phyloP scores from a whole-genome alignment of 306 rosid species.

The Cicer yamashitae region DNA sequence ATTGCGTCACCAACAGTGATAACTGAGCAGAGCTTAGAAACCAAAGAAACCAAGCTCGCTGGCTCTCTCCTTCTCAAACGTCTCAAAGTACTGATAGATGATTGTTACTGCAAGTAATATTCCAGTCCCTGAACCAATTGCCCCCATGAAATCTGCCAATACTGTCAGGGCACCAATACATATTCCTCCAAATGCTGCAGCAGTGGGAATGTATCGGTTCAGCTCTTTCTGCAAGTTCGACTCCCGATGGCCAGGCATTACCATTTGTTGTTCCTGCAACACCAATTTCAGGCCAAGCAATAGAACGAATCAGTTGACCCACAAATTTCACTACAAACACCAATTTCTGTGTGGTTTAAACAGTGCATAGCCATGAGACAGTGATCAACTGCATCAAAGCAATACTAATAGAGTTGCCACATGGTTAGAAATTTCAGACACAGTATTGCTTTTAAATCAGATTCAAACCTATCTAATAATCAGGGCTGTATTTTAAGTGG shows the following conservation, averaged over 20 bases:
- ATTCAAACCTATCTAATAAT: not conserved
- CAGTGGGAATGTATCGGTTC: conserved; percentile 88
- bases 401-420: not conserved
- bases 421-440: not conserved
- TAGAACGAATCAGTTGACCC: not conserved
- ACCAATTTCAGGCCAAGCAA: too few relatives aligned
- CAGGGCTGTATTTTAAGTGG: not conserved
- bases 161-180: conserved; percentile 90
- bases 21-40: conserved; percentile 51
- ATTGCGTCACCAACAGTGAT: conserved; percentile 40
- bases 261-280: conserved; percentile 98
- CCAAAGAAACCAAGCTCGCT: conserved; percentile 93
- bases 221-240: conserved; percentile 87
- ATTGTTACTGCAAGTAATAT: conserved; percentile 89
- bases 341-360: not conserved
- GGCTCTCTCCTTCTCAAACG: conserved; percentile 87
- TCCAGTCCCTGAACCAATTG: conserved; percentile 91
- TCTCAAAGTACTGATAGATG: conserved; percentile 89
- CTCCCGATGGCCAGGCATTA: conserved; percentile 93
- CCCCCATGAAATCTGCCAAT: conserved; percentile 94
- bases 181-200: conserved; percentile 90
- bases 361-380: not conserved
- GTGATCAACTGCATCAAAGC: not conserved
- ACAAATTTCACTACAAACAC: not conserved
- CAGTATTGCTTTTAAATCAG: not conserved